These are phyloP conservation scores for Myrmaecium sp. DNA, from an alignment of 2,329 filamentous ascomycete genomes.

Conservation along the genomic window DNA sequence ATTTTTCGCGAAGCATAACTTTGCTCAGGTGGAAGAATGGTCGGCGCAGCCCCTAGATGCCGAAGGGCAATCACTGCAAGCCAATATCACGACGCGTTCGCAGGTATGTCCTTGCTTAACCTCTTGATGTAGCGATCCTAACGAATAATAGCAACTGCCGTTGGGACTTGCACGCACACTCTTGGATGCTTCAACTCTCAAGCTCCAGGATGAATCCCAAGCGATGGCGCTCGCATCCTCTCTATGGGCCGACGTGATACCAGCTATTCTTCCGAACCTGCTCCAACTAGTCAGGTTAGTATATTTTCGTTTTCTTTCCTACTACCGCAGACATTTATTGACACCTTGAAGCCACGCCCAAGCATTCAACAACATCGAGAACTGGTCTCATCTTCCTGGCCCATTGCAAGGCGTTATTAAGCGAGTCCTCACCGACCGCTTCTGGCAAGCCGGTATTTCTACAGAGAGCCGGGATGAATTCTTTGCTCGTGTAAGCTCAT, in stretches of 20 bases:
- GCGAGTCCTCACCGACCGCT: conserved; percentile 78
- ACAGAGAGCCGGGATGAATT: conserved; percentile 93
- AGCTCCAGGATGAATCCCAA: conserved; percentile 55
- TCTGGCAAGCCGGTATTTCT: conserved; percentile 97
- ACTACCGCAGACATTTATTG: no score
- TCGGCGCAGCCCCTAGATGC: conserved; percentile 57
- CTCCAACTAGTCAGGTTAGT: conserved; percentile 59
- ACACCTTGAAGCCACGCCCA: conserved; percentile 52
- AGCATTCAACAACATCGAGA: conserved; percentile 71
- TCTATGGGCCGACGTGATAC: conserved; percentile 75
- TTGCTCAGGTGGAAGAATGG: conserved; percentile 71
- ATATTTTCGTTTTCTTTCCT: neutral
- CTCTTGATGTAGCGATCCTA: conserved; percentile 14
- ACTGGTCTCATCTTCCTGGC: conserved; percentile 60
- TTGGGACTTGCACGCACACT: conserved; percentile 80
- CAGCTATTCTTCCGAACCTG: conserved; percentile 67
- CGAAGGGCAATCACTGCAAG: conserved; percentile 64
- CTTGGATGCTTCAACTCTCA: conserved; percentile 82
- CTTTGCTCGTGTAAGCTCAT: conserved; percentile 77
- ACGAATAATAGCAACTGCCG: conserved; percentile 43
- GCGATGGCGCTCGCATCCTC: conserved; percentile 59
- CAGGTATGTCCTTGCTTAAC: conserved; percentile 24
- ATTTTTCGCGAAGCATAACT: conserved; percentile 57
- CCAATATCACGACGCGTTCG: conserved; percentile 58
- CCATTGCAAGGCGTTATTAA: conserved; percentile 65